A percentile compares a stretch with the other conserved stretches of the same genome.
Conservation (phyloP, 148 eudicot genomes). For the Bassia scoparia region DNA sequence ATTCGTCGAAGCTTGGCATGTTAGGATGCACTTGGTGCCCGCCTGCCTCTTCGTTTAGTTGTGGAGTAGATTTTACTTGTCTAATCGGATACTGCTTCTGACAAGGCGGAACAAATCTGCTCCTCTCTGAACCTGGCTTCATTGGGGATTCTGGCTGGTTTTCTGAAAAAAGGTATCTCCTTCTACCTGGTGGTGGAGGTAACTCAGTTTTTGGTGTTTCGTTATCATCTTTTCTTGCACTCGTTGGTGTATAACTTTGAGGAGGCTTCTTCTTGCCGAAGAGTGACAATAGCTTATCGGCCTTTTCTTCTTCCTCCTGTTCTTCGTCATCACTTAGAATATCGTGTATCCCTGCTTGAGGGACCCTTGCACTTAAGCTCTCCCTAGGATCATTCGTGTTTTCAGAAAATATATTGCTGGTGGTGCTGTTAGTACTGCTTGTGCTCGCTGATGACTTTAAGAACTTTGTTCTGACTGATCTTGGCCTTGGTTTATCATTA, state of each 20-base stretch:
- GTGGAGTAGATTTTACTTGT: constrained; percentile 37
- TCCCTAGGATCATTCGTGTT: constrained; percentile 17
- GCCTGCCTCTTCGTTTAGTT: constrained; percentile 20
- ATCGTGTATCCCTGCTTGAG: background rate
- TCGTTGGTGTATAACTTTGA: background rate
- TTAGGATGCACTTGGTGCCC: constrained; percentile 47
- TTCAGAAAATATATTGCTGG: constrained; percentile 11
- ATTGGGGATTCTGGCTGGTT: constrained; percentile 16
- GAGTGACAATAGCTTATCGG: background rate
- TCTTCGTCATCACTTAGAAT: constrained; percentile 16
- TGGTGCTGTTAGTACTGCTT: constrained; percentile 17
- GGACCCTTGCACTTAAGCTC: constrained; percentile 23
- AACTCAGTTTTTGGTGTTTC: constrained; percentile 20
- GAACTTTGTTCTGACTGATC: constrained; percentile 59
- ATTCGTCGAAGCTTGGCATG: constrained; percentile 60
- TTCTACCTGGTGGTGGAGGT: constrained; percentile 39
- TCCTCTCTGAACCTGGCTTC: constrained; percentile 17
- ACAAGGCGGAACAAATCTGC: constrained; percentile 21
- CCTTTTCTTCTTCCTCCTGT: constrained; percentile 19
- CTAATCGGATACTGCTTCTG: constrained; percentile 17
- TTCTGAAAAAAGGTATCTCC: constrained; percentile 29
- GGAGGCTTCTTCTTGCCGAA: constrained; percentile 11
- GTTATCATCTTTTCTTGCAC: constrained; percentile 11
- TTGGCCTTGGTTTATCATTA: constrained; percentile 37
- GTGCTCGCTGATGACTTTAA: constrained; percentile 29